These are phyloP conservation scores for Fusarium pilosicola DNA, from an alignment of 2,329 filamentous ascomycete species.

Conservation along the genomic window DNA sequence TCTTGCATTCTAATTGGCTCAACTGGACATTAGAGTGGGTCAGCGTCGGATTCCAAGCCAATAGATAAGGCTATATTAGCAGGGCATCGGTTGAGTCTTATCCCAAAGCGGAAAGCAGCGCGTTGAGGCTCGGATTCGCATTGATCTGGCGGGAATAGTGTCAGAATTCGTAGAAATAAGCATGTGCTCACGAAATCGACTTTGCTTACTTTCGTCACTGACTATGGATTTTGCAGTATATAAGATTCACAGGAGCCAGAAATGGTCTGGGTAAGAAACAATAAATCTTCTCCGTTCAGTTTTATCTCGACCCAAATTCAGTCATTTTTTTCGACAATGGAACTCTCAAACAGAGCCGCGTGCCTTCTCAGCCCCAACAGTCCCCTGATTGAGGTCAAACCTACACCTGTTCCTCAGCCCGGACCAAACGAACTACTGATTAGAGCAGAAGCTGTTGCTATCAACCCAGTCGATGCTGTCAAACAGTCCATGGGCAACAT, in stretches of 20 bases:
- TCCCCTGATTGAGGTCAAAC: not conserved
- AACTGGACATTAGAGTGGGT: fast-evolving
- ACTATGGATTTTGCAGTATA: not conserved
- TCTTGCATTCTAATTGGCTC: not conserved
- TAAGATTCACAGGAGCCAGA: fast-evolving
- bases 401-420: not conserved
- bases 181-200: too few species aligned
- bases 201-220: not conserved
- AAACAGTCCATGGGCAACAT: conserved; percentile 17
- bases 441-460: not conserved
- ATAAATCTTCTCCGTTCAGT: not conserved
- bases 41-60: fast-evolving
- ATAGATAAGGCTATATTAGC: fast-evolving
- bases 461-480: not conserved
- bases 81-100: fast-evolving
- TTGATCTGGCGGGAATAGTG: not conserved
- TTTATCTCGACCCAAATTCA: fast-evolving
- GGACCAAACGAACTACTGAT: not conserved
- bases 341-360: not conserved
- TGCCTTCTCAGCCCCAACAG: not conserved
- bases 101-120: not conserved
- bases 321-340: not conserved
- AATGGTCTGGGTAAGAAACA: fast-evolving
- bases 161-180: not conserved
- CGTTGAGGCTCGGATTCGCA: not conserved